These are phyloP conservation scores for Verticillium klebahnii DNA, from an alignment of 2,329 filamentous ascomycete genomes.

Conservation along the genomic window DNA sequence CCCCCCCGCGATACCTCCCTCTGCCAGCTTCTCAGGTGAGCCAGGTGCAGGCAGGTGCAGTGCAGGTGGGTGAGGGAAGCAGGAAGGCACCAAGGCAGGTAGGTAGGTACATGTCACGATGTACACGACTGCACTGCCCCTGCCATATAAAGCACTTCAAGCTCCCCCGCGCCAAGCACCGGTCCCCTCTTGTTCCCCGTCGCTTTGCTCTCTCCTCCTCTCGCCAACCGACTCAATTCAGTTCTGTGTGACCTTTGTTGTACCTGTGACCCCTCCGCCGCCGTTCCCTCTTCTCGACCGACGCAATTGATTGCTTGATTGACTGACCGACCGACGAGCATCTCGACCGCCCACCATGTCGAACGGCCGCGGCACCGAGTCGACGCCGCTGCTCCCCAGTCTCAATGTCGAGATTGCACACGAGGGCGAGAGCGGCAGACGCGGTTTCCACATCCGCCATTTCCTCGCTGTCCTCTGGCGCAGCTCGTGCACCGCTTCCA, in stretches of 20 bases:
- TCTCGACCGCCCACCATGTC: background rate
- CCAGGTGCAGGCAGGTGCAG: background rate
- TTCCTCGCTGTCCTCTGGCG: slow-evolving; percentile 38
- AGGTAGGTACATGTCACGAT: background rate
- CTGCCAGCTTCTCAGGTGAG: too few relatives aligned
- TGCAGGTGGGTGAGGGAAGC: too few relatives aligned
- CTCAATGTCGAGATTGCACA: slow-evolving; percentile 11
- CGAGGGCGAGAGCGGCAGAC: slow-evolving; percentile 41
- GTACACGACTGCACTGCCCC: background rate
- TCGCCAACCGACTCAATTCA: background rate
- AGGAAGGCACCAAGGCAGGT: too few relatives aligned
- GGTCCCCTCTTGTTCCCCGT: background rate
- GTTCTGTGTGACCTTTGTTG: background rate
- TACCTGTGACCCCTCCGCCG: background rate
- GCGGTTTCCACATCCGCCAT: slow-evolving; percentile 34
- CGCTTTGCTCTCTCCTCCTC: background rate
- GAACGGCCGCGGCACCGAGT: slow-evolving; percentile 5
- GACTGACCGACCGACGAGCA: background rate
- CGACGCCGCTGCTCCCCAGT: slow-evolving; percentile 24
- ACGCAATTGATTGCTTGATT: background rate
- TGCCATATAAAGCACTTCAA: background rate
- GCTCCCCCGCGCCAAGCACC: background rate
- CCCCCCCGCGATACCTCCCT: too few relatives aligned
- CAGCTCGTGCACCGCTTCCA: slow-evolving; percentile 38
- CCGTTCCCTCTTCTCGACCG: background rate